phyloP scores from a whole-genome alignment of 139 green algal species.

The Chlamydomonas sp. region DNA sequence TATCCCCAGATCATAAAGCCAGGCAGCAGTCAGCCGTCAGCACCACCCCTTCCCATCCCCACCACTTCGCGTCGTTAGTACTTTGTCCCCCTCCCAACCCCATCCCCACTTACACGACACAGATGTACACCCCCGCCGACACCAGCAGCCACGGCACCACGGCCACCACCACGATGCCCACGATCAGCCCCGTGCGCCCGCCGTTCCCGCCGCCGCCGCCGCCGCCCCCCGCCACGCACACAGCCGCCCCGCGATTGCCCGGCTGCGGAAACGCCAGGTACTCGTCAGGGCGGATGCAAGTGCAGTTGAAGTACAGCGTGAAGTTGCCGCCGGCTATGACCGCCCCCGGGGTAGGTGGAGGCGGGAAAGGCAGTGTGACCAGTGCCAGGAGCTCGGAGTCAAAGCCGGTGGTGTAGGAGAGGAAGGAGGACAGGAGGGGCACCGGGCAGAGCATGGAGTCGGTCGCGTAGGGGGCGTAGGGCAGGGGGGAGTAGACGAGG shows the following conservation, averaged over 20 bases:
- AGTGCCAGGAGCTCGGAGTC: not conserved
- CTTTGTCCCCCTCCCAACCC: not conserved
- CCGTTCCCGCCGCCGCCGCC: not conserved
- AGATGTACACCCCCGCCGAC: slow-evolving; percentile 16
- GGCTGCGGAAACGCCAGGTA: not conserved
- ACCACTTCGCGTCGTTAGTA: no score
- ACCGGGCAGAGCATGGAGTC: not conserved
- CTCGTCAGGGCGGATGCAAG: not conserved
- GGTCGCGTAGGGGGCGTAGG: not conserved
- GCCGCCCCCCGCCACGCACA: not conserved
- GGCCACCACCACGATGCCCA: slow-evolving; percentile 28
- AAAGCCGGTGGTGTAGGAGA: slow-evolving; percentile 20
- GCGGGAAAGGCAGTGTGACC: slow-evolving; percentile 33
- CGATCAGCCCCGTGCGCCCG: slow-evolving; percentile 9
- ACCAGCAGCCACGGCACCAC: slow-evolving; percentile 37
- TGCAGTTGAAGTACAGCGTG: slow-evolving; percentile 35
- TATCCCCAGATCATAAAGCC: not conserved
- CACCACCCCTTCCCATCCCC: not conserved
- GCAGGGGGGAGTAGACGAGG: not conserved
- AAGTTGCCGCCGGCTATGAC: slow-evolving; percentile 26
- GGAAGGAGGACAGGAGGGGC: slow-evolving; percentile 27
- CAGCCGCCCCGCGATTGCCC: not conserved
- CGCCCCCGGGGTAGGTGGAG: slow-evolving; percentile 8
- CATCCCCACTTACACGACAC: slow-evolving; percentile 16
- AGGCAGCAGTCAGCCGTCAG: not conserved